These are phyloP conservation scores for Hypomyces rosellus DNA, from an alignment of 2,329 filamentous ascomycete genomes.

Conservation along the genomic window DNA sequence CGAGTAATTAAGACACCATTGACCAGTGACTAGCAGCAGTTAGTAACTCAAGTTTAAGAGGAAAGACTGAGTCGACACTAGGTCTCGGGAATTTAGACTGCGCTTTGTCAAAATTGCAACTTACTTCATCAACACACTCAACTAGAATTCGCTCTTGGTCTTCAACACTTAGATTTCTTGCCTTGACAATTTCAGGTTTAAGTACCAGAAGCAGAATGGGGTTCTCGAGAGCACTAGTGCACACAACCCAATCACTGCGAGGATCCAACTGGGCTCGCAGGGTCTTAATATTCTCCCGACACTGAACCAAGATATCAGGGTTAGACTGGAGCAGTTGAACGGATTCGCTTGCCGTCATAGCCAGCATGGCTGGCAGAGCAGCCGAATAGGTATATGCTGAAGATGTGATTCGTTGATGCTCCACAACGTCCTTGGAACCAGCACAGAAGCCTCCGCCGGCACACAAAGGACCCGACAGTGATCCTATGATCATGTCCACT, in stretches of 20 bases:
- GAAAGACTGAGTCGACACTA: background rate
- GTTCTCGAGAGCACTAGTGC: conserved; percentile 76
- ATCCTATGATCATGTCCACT: conserved; percentile 96
- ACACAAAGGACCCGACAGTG: conserved; percentile 81
- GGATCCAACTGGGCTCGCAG: conserved; percentile 87
- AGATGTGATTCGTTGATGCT: conserved; percentile 91
- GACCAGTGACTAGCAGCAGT: conserved; percentile 57
- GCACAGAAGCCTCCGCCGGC: conserved; percentile 95
- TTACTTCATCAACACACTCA: conserved; percentile 93
- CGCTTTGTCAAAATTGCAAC: conserved; percentile 20
- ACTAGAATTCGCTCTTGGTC: conserved; percentile 83
- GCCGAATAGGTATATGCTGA: conserved; percentile 94
- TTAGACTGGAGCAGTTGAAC: conserved; percentile 79
- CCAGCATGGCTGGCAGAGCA: conserved; percentile 84
- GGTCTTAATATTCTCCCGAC: conserved; percentile 78
- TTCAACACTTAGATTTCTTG: conserved; percentile 58
- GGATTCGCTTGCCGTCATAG: conserved; percentile 92
- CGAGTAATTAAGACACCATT: conserved; percentile 88
- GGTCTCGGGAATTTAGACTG: background rate
- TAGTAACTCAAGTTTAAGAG: background rate
- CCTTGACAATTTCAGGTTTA: conserved; percentile 73
- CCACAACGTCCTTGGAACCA: conserved; percentile 82
- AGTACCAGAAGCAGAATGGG: conserved; percentile 78
- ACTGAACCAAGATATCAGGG: conserved; percentile 70
- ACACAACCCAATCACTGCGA: conserved; percentile 85